Conservation (phyloP, 2,329 filamentous ascomycete species). For the Aspergillus fumigatus region DNA sequence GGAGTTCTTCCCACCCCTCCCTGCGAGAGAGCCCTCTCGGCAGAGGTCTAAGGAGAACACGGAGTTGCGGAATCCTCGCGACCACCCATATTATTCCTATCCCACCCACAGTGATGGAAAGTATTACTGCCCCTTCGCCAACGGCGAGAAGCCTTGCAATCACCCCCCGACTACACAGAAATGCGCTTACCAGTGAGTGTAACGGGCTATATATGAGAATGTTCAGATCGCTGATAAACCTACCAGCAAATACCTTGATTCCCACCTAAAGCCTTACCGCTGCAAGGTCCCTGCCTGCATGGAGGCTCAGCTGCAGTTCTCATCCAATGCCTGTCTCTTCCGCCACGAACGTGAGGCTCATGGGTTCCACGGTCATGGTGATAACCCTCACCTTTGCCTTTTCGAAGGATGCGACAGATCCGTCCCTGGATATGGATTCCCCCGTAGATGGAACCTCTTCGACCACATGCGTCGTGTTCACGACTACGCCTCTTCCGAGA, state of each 20-base stretch:
- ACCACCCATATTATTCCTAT: slow-evolving; percentile 40
- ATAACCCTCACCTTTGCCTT: slow-evolving; percentile 85
- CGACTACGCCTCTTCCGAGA: slow-evolving; percentile 48
- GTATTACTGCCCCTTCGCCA: slow-evolving; percentile 86
- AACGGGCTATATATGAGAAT: slow-evolving; percentile 2
- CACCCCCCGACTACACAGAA: slow-evolving; percentile 95
- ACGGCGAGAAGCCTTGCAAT: slow-evolving; percentile 65
- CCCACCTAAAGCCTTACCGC: slow-evolving; percentile 91
- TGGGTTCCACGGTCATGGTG: slow-evolving; percentile 89
- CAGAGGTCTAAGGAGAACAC: slow-evolving; percentile 35
- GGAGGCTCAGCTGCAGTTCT: slow-evolving; percentile 85
- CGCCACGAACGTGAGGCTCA: slow-evolving; percentile 95
- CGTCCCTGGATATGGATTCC: slow-evolving; percentile 79
- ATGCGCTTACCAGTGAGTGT: slow-evolving; percentile 94
- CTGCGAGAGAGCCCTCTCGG: slow-evolving; percentile 30
- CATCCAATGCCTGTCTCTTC: slow-evolving; percentile 89
- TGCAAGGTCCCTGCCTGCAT: slow-evolving; percentile 84
- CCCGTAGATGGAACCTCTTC: slow-evolving; percentile 88
- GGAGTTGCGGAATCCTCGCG: slow-evolving; percentile 38
- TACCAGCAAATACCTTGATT: slow-evolving; percentile 89
- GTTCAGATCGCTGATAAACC: slow-evolving; percentile 14
- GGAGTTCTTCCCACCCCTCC: slow-evolving; percentile 34
- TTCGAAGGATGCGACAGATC: slow-evolving; percentile 85
- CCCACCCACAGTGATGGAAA: slow-evolving; percentile 63
- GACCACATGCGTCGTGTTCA: slow-evolving; percentile 98